Evolutionary conservation across 257 asterid species (phyloP).

Genomic region (Lavandula angustifolia): DNA sequence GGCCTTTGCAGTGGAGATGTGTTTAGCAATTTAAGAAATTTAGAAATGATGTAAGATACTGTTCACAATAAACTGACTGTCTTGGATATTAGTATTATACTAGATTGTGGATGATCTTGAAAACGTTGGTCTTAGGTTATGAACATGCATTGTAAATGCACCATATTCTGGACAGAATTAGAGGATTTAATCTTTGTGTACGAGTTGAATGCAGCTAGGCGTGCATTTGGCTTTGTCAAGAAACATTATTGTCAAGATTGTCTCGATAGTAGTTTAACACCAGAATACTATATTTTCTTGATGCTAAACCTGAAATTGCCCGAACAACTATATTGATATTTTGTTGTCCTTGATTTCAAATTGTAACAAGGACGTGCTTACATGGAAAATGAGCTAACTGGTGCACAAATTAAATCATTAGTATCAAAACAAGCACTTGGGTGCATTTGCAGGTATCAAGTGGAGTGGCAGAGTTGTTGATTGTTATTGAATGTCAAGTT

Average conservation of each 20-base stretch:
- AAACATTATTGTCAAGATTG: background rate
- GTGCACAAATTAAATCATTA: background rate
- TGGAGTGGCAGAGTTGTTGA: slow-evolving; percentile 12
- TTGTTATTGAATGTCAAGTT: slow-evolving; percentile 27
- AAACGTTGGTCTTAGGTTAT: background rate
- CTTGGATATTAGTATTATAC: slow-evolving; percentile 14
- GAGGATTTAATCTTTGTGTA: background rate
- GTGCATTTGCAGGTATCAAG: slow-evolving; percentile 28
- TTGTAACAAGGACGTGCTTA: background rate
- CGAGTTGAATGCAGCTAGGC: background rate
- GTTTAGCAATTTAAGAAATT: background rate
- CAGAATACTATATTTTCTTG: background rate
- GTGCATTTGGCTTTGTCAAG: background rate
- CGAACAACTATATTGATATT: background rate
- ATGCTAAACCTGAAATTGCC: too few relatives aligned
- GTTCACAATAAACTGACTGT: background rate
- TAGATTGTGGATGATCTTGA: too few relatives aligned
- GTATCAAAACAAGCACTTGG: background rate
- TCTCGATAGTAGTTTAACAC: background rate
- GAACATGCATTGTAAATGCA: background rate
- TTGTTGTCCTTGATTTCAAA: background rate
- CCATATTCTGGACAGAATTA: background rate
- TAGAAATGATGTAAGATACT: background rate
- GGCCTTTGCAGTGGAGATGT: background rate
- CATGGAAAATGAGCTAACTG: background rate